These are phyloP conservation scores for Rhytidiadelphus loreus DNA, from an alignment of 225 moss, liverwort and hornwort species.

Conservation along the genomic window DNA sequence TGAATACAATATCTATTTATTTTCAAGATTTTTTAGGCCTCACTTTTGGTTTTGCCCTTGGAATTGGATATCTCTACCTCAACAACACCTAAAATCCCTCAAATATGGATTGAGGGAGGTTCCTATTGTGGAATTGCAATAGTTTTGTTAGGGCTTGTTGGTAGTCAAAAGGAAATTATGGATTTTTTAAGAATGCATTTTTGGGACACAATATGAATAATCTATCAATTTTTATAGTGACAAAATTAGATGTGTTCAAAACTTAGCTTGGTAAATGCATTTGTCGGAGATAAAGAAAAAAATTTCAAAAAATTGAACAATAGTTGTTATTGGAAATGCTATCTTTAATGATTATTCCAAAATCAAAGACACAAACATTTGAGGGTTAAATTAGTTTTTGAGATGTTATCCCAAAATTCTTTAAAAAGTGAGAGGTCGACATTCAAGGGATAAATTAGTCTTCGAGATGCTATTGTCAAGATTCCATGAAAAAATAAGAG, in stretches of 20 bases:
- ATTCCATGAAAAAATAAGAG: rapidly evolving
- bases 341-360: too few relatives aligned
- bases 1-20: background rate
- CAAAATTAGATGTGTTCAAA: background rate
- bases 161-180: background rate
- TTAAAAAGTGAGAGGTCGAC: background rate
- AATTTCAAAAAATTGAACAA: background rate
- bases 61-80: background rate
- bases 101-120: rapidly evolving
- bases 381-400: background rate
- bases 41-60: background rate
- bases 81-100: background rate
- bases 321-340: too few relatives aligned
- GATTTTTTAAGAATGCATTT: background rate
- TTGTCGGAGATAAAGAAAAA: background rate
- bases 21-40: background rate
- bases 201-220: background rate
- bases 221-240: too few relatives aligned
- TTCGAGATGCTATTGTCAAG: background rate
- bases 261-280: too few relatives aligned
- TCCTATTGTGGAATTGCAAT: rapidly evolving
- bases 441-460: background rate
- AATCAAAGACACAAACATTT: background rate
- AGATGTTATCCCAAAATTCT: background rate
- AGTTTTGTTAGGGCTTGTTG: background rate